Evolutionary conservation across 2,329 filamentous ascomycete genomes (phyloP), one percentile per base, ranked within the genome.

Genomic region (Colletotrichum tropicicola): DNA sequence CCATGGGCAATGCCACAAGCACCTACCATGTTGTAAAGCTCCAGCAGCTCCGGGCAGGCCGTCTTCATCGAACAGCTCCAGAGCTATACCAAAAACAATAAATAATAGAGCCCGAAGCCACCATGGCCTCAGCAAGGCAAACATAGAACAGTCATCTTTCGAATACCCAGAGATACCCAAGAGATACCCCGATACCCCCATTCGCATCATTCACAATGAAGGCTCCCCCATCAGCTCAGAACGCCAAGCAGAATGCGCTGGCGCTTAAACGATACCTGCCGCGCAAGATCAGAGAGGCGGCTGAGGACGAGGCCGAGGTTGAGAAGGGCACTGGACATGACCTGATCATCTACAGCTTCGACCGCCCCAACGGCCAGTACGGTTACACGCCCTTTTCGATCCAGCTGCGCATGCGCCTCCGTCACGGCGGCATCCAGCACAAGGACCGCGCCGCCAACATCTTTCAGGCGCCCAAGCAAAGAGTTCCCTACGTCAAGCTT

Each of bases 391-490:
- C 67, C 17, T 70, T 68, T 55, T 60, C 63, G 21, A 70, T 65
- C 17, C 70, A 70, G 51, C 58, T 71, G 37, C 69, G 69, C 35
- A 57, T 70, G 49, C 70, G 69, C 15, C 52, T 71, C 3, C 68
- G 70, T 6, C 62, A 71, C 45, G 68, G 47, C 43, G 56, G 61
- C 27, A 54, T 71, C 27, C 61, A 67, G 15, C 70, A 71, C 54
- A 47, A 53, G 27, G 59, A 66, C 54, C 59, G 49, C n/a, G 48
- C 56, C 10, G 70, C 63, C 45, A 63, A 62, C 15, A 59, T 68
- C 44, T 41, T 49, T 35, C 47, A 69, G 43, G 68, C 68, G 6
- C 69, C 68, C n/a, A 69, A 68, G 58, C 44, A 65, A 41, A 62
- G 70, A 27, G 59, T 70, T 5, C 70, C 70, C 0, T 70, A 70